Evolutionary conservation across 345 rosid species (phyloP), one percentile per base, ranked within the genome.

Genomic region (Odontarrhena argentea): DNA sequence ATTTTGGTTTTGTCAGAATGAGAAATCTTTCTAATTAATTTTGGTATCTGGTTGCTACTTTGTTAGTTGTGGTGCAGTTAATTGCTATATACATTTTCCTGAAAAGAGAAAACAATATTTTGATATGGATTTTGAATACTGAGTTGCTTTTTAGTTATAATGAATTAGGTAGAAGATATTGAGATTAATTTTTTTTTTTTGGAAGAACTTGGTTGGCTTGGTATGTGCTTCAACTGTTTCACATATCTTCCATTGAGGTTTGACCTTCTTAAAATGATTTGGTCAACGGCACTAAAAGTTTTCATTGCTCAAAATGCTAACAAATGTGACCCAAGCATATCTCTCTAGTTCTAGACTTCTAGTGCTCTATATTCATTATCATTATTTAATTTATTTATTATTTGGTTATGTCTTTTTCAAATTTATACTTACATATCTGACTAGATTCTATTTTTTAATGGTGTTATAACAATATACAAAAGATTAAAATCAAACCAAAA

Each of bases 11-110:
- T 65, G 55, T 73, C 67, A 73, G 71, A 56, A 24, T 7, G 34
- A 45, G 22, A n/a, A 30, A 49, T 50, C 22, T 35, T 14, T 43
- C 40, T 15, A 65, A 58, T 73, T 50, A 65, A 51, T 50, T 52
- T 58, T 43, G 11, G 71, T 15, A 73, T 65, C 35, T 73, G 50
- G 35, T 65, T 65, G 55, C 61, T 65, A 6, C 34, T 11, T 59
- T 72, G 48, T 57, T 65, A 58, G 76, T 65, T 73, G 71, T 65
- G 24, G 42, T 57, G 65, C 60, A 72, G 45, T 55, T 63, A 63
- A 45, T 34, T 38, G 1, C 32, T 2, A 5, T 32, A 15, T 61
- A 24, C 22, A 11, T 37, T 71, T 63, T 30, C 52, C 52, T 32
- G 18, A 57, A 48, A 62, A 56, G 6, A 32, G 0, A 67, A 25